Base-by-base conservation (phyloP, 2,329 filamentous ascomycete genomes). In the Tolypocladium tropicale region DNA sequence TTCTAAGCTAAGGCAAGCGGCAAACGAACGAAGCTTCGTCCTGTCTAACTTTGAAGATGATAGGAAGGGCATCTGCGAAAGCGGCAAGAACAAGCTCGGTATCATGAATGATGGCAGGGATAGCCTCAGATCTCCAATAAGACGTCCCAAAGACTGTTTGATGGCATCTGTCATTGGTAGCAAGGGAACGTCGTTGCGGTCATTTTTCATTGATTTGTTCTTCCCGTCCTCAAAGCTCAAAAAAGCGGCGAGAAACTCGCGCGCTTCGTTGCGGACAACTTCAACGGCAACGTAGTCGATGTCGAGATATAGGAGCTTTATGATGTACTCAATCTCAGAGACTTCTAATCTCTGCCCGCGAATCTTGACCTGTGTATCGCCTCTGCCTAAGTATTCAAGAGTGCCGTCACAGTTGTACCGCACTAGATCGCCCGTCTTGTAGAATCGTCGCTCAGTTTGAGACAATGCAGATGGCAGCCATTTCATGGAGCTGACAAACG, bases 361-460 rank as follows among this genome's bases (percentile, higher is more conserved):
- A n/a, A 68, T 54, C 57, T 68, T 68, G 50, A 66, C 59, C 49
- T 68, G 63, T 12, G 55, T 51, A 43, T 68, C 65, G 16, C 59
- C 59, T 1, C 64, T 59, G 39, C 65, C 58, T 16, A 63, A 34
- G 53, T 58, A 62, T 2, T 55, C 53, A 10, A 65, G 37, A 21
- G 36, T 55, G 10, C 60, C 61, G 43, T 62, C 59, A 6, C 33
- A 61, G 41, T 71, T 64, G 33, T 75, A 76, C 48, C 64, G 53
- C 2, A 60, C 61, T 21, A 60, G 39, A 39, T 64, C 62, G 12
- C 62, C 62, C 1, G 63, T 62, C 36, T 49, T 57, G 53, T 65
- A 57, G 23, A 6, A 36, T 11, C 10, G 33, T 36, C 33, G 4
- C 33, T 14, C 33, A 5, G 4, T 10, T 14, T 36, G 33, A 36